phyloP scores from a whole-genome alignment of 73 alveolate species.

The Stentor coeruleus region DNA sequence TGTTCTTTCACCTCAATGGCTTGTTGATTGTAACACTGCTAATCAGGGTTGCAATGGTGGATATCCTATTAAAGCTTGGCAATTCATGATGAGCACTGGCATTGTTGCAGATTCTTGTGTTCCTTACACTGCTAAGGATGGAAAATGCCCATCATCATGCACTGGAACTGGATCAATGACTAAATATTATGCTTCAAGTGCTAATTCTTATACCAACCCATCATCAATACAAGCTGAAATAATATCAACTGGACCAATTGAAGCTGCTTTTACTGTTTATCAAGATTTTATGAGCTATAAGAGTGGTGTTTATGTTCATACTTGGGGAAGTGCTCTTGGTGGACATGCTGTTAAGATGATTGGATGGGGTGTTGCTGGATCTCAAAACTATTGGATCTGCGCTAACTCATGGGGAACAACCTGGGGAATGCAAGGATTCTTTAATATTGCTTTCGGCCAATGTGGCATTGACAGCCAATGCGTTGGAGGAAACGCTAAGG shows the following conservation, averaged over 20 bases:
- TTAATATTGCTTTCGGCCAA: conserved; percentile 58
- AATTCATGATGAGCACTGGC: not conserved
- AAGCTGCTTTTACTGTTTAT: conserved; percentile 75
- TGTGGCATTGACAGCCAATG: conserved; percentile 47
- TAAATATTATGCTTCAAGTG: not conserved
- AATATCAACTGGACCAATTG: conserved; percentile 64
- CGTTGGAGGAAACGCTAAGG: conserved; percentile 24
- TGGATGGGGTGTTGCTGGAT: conserved; percentile 78
- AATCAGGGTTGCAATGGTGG: conserved; percentile 84
- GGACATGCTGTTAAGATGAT: conserved; percentile 78
- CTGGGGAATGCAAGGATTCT: conserved; percentile 86
- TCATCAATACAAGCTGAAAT: conserved; percentile 56
- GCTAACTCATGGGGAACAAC: conserved; percentile 77
- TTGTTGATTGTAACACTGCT: conserved; percentile 64
- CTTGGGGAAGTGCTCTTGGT: conserved; percentile 69
- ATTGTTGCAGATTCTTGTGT: conserved; percentile 38
- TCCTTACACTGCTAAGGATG: conserved; percentile 30
- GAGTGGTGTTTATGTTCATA: conserved; percentile 70
- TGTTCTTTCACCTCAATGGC: conserved; percentile 67
- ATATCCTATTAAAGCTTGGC: conserved; percentile 20
- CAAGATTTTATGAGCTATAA: conserved; percentile 81
- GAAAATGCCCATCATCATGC: conserved; percentile 20
- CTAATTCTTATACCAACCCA: conserved; percentile 12
- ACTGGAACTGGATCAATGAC: too few relatives aligned
- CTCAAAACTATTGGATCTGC: conserved; percentile 77